Evolutionary conservation across 2,329 filamentous ascomycete genomes (phyloP).

Genomic region (Nemania sp.): DNA sequence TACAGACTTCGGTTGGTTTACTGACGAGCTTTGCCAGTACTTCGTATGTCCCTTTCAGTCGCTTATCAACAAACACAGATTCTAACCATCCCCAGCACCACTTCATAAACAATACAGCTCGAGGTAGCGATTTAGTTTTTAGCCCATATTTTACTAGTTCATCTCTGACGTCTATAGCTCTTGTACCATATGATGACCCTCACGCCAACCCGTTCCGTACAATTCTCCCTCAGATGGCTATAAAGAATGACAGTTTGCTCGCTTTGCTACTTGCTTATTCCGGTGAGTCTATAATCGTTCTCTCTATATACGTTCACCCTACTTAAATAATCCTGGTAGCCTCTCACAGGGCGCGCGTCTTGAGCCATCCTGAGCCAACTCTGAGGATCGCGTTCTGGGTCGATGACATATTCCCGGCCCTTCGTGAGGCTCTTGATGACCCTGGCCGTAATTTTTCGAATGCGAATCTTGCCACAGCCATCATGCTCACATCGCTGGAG

Average conservation of each 20-base stretch:
- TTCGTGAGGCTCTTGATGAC: constrained; percentile 68
- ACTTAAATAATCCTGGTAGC: constrained; percentile 48
- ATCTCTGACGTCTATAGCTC: constrained; percentile 50
- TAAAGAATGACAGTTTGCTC: constrained; percentile 71
- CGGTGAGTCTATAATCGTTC: constrained; percentile 38
- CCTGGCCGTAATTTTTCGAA: constrained; percentile 68
- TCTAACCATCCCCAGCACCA: constrained; percentile 53
- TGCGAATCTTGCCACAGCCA: constrained; percentile 76
- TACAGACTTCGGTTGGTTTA: constrained; percentile 22
- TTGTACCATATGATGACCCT: constrained; percentile 56
- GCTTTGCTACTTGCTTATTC: constrained; percentile 81
- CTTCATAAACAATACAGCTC: constrained; percentile 79
- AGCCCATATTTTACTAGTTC: constrained; percentile 23
- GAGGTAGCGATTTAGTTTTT: constrained; percentile 45
- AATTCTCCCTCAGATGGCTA: constrained; percentile 63
- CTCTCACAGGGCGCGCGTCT: constrained; percentile 76
- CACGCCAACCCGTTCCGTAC: constrained; percentile 58
- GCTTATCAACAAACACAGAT: constrained; percentile 1
- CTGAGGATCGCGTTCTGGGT: constrained; percentile 83
- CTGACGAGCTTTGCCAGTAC: constrained; percentile 46
- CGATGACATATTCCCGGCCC: constrained; percentile 73
- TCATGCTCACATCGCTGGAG: constrained; percentile 83
- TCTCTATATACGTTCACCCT: not conserved
- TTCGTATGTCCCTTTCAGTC: constrained; percentile 46
- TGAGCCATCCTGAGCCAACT: constrained; percentile 73